A percentile compares a stretch with the other conserved stretches of the same genome.
These are phyloP conservation scores for Nakaseomyces glabratus DNA, from an alignment of 1,139 yeast genomes.

Conservation along the genomic window DNA sequence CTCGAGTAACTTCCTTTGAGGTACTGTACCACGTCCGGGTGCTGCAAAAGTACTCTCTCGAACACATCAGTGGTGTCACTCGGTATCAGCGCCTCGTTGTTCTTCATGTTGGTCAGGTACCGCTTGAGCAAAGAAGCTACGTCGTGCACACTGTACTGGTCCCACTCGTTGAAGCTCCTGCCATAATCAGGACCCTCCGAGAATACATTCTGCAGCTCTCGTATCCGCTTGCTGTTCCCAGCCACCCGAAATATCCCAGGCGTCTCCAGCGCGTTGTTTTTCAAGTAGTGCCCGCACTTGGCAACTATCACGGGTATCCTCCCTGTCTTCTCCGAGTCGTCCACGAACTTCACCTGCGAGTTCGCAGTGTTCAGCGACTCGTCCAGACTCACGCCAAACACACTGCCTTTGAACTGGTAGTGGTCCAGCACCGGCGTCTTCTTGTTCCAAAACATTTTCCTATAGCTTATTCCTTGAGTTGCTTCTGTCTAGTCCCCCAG, in stretches of 20 bases:
- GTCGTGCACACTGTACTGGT: constrained; percentile 82
- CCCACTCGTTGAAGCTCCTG: constrained; percentile 65
- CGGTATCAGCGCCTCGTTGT: constrained; percentile 83
- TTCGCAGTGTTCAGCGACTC: constrained; percentile 55
- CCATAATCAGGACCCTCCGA: constrained; percentile 82
- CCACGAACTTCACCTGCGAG: constrained; percentile 12
- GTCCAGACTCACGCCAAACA: constrained; percentile 72
- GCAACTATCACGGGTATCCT: constrained; percentile 51
- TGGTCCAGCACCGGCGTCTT: no score
- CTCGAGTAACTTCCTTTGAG: no score
- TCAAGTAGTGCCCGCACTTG: constrained; percentile 76
- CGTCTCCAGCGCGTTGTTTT: constrained; percentile 58
- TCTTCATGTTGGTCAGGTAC: constrained; percentile 56
- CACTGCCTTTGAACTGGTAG: no score
- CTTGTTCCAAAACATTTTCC: no score
- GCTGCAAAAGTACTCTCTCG: constrained; percentile 52
- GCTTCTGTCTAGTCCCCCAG: no score
- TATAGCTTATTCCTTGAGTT: no score
- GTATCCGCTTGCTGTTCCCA: constrained; percentile 77
- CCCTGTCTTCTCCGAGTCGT: constrained; percentile 9
- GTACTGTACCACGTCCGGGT: constrained; percentile 28
- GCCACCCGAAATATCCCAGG: constrained; percentile 90
- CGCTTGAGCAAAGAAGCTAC: constrained; percentile 83
- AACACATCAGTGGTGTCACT: constrained; percentile 62
- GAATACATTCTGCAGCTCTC: constrained; percentile 69